Evolutionary conservation across 257 asterid genomes (phyloP), one percentile per base, ranked within the genome.

Genomic region (Solanum sejunctum): DNA sequence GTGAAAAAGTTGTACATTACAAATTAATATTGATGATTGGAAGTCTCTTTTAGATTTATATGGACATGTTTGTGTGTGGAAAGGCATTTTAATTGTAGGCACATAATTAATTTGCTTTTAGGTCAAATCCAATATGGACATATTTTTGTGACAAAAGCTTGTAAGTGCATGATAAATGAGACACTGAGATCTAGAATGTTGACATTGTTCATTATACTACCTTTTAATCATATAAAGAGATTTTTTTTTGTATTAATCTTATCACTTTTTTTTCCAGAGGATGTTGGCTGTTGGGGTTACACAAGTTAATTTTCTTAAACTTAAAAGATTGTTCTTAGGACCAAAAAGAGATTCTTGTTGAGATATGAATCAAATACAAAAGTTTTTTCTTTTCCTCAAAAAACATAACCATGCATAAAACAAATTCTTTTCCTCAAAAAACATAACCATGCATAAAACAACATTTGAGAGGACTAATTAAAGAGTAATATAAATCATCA

Each of bases 111-210:
- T 41, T 70, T 73, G 64, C 20, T 67, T 67, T 78, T 21, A 56
- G 77, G 67, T 70, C 77, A 54, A 78, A 72, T 21, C 85, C 71
- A 85, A 41, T 67, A 56, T 86, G 43, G 80, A 78, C 61, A 83
- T 10, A 69, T 86, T 86, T 85, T 85, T 73, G 80, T 82, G 84
- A 85, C 28, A 20, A 83, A 86, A 87, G 85, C 58, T 72, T 82
- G 39, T 16, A 56, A 17, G 86, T 87, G 82, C 83, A 88, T 85
- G 89, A 89, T 88, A 73, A 73, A 88, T 88, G 93, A 85, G 91
- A 90, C 94, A 91, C 90, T 88, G 89, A 90, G 92, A 92, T 91
- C 92, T 86, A 66, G 41, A 87, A 91, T 94, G 79, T 92, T 91
- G 94, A 91, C 93, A 88, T 89, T 91, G 86, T 86, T 55, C 78